These are phyloP conservation scores for Amanita pallidorosea DNA, from an alignment of 768 basidiomycete genomes.

Conservation along the genomic window DNA sequence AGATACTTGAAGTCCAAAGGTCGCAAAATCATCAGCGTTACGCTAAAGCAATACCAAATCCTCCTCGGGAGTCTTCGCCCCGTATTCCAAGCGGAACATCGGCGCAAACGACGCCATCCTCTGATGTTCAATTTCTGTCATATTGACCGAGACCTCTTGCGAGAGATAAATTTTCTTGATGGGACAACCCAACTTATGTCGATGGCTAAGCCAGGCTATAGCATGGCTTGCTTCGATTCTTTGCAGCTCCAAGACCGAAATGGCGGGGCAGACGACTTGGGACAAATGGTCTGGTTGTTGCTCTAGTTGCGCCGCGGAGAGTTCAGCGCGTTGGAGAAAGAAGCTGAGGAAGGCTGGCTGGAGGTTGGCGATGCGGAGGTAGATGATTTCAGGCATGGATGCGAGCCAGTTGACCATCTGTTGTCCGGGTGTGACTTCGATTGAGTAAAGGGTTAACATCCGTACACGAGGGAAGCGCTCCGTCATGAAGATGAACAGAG, in stretches of 20 bases:
- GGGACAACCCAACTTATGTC: constrained; percentile 30
- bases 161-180: constrained; percentile 39
- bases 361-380: constrained; percentile 38
- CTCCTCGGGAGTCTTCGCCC: constrained; percentile 38
- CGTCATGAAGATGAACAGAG: constrained; percentile 35
- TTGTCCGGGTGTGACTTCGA: constrained; percentile 22
- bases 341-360: constrained; percentile 29
- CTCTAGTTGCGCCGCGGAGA: not conserved
- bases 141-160: constrained; percentile 13
- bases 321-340: constrained; percentile 31
- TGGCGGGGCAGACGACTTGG: constrained; percentile 31
- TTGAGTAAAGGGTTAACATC: constrained; percentile 39
- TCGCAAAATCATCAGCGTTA: not conserved
- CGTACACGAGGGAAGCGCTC: constrained; percentile 40
- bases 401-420: constrained; percentile 39
- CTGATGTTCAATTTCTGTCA: constrained; percentile 16
- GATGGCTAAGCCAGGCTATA: constrained; percentile 21
- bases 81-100: constrained; percentile 20
- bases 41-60: constrained; percentile 12
- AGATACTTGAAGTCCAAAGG: not conserved
- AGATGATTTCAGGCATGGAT: constrained; percentile 46
- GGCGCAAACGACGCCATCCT: constrained; percentile 18
- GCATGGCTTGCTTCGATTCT: constrained; percentile 20
- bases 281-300: not conserved
- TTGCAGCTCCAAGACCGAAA: constrained; percentile 38